Base-by-base conservation (phyloP, 169 alveolate genomes). In the Eimeria praecox region DNA sequence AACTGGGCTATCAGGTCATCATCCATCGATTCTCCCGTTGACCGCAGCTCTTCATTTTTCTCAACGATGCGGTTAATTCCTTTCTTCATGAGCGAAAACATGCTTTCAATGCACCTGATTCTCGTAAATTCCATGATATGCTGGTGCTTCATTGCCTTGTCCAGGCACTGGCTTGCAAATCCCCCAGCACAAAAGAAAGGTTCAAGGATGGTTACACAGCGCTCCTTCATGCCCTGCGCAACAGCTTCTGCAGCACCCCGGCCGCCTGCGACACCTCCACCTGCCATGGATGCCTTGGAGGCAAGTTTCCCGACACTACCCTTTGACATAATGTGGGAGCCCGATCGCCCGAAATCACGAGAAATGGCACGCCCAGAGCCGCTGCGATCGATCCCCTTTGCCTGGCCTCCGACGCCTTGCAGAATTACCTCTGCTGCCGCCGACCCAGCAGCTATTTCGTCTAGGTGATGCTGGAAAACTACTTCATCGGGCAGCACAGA, bases 41-140 rank as follows among this genome's bases (percentile, higher is more conserved):
- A 44, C 22, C 92, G 35, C 62, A 86, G 54, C 24, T 86, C 92
- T 86, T 86, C 92, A 40, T 56, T 86, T 59, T 66, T n/a, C 18
- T 95, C 96, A 18, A 52, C 83, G 24, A 77, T 66, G 87, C 93
- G 77, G 30, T 66, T 62, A 16, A 95, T 85, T 66, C 93, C 90
- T 22, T 90, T 98, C 90, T 99, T 95, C 24, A 99, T 82, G 75
- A 99, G 95, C 0, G 99, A 98, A 95, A 98, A 98, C 97, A 98
- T 97, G 62, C 99, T 97, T 90, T 98, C 99, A 27, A 98, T 42
- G 9, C 98, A 99, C 86, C 99, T 96, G 40, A 98, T 98, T 90
- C 97, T 96, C 1, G 99, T 98, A 96, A 98, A 98, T 38, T 98
- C 98, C 99, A 99, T 98, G 59, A 98, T 98, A 97, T 99, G 99